These are phyloP conservation scores for Cardamine occulta DNA, from an alignment of 345 rosid species.

Conservation along the genomic window DNA sequence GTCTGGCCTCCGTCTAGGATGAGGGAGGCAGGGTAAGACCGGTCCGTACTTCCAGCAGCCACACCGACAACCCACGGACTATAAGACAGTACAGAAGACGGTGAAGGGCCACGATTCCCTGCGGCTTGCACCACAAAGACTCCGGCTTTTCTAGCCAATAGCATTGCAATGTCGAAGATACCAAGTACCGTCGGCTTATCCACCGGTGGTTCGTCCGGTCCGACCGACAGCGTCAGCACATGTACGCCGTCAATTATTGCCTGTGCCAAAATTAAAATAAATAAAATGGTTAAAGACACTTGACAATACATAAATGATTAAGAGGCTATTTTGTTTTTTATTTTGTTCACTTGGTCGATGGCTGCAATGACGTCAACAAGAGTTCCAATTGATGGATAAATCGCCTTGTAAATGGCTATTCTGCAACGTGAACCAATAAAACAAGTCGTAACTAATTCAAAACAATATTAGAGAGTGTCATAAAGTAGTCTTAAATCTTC, in stretches of 20 bases:
- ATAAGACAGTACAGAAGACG: constrained; percentile 65
- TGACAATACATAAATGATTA: no score
- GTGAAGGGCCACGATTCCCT: constrained; percentile 73
- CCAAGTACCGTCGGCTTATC: constrained; percentile 61
- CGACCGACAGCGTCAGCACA: constrained; percentile 62
- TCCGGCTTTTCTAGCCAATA: constrained; percentile 71
- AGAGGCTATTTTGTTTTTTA: no score
- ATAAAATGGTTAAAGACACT: background rate
- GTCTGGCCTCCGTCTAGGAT: constrained; percentile 63
- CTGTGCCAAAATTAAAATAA: constrained; percentile 38
- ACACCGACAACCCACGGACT: constrained; percentile 84
- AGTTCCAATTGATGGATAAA: constrained; percentile 77
- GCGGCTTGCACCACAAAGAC: constrained; percentile 87
- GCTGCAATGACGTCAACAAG: constrained; percentile 85
- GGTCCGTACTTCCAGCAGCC: constrained; percentile 66
- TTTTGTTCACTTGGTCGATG: constrained; percentile 72
- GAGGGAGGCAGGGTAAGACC: constrained; percentile 62
- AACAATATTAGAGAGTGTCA: background rate
- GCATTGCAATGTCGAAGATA: constrained; percentile 61
- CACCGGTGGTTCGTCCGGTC: constrained; percentile 76
- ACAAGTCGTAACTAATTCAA: background rate
- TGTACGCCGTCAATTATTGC: constrained; percentile 76
- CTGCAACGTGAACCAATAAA: constrained; percentile 38
- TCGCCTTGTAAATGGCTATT: constrained; percentile 84
- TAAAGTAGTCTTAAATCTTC: background rate